Percentiles rank a stretch among this genome's conserved stretches.
Conservation (phyloP, 257 asterid species). For the Cruciata laevipes region DNA sequence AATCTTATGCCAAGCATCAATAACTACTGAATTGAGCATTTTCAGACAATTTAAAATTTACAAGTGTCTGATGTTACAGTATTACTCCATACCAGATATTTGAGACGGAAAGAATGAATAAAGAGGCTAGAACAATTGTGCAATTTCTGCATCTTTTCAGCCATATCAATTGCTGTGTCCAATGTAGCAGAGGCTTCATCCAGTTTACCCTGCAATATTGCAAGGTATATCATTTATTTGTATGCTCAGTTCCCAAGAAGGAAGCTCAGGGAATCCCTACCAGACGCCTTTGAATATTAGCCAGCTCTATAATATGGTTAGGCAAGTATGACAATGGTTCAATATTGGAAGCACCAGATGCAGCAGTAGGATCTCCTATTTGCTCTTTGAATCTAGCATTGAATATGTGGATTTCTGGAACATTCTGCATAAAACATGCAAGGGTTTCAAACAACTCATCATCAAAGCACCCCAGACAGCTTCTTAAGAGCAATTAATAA, state of each 20-base stretch:
- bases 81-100: conserved; percentile 48
- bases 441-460: not conserved
- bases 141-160: conserved; percentile 44
- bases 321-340: conserved; percentile 49
- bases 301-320: conserved; percentile 43
- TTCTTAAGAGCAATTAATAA: not conserved
- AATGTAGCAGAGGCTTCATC: conserved; percentile 57
- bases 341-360: conserved; percentile 48
- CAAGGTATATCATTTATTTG: conserved; percentile 15
- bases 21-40: not conserved
- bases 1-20: conserved; percentile 8
- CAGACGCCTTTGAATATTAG: conserved; percentile 84
- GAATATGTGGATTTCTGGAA: conserved; percentile 70
- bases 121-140: conserved; percentile 56
- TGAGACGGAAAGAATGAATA: conserved; percentile 47
- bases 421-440: conserved; percentile 40
- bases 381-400: conserved; percentile 78
- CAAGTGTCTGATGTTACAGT: conserved; percentile 10
- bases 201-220: conserved; percentile 63
- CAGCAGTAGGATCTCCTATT: conserved; percentile 62
- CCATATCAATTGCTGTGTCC: conserved; percentile 53
- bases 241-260: conserved; percentile 15
- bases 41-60: conserved; percentile 2
- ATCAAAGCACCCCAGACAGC: not conserved
- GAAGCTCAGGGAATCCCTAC: conserved; percentile 35